Conservation (phyloP, 2,329 filamentous ascomycete genomes). For the Fusarium keratoplasticum region DNA sequence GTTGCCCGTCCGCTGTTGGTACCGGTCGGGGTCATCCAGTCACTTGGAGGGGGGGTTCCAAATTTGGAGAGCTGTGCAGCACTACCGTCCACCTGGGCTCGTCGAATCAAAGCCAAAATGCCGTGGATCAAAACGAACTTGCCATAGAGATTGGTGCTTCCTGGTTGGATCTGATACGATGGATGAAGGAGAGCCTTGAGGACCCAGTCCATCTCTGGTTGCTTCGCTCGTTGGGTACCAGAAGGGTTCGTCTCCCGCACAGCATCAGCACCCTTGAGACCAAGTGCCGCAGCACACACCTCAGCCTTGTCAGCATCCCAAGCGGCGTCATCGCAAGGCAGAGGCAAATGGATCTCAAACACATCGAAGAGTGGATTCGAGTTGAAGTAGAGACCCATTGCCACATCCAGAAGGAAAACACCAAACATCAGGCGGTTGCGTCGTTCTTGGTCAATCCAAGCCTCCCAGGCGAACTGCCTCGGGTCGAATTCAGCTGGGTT, state of each 20-base stretch:
- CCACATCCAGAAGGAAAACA: slow-evolving; percentile 72
- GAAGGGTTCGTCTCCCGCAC: slow-evolving; percentile 69
- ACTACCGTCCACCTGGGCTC: slow-evolving; percentile 56
- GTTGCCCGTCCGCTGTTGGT: slow-evolving; percentile 59
- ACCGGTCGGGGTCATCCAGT: slow-evolving; percentile 63
- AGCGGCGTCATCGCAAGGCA: slow-evolving; percentile 78
- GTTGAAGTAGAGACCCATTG: slow-evolving; percentile 79
- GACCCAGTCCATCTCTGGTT: slow-evolving; percentile 72
- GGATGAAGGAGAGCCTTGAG: slow-evolving; percentile 71
- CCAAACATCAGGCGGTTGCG: slow-evolving; percentile 73
- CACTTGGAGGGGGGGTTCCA: slow-evolving; percentile 68
- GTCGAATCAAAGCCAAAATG: slow-evolving; percentile 70
- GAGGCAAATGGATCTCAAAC: slow-evolving; percentile 73
- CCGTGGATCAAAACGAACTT: slow-evolving; percentile 81
- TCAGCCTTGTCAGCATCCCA: slow-evolving; percentile 74
- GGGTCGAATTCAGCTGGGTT: slow-evolving; percentile 58
- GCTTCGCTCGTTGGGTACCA: slow-evolving; percentile 72
- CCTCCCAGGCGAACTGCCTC: slow-evolving; percentile 71
- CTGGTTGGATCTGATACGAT: slow-evolving; percentile 69
- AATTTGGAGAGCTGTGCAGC: slow-evolving; percentile 52
- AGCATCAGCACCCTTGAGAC: slow-evolving; percentile 67
- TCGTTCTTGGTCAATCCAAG: slow-evolving; percentile 79
- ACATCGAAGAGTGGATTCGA: slow-evolving; percentile 70
- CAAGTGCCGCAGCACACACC: slow-evolving; percentile 74
- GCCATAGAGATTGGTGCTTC: slow-evolving; percentile 76